These are phyloP conservation scores for Venturia aucupariae DNA, from an alignment of 2,329 filamentous ascomycete species.

Conservation along the genomic window DNA sequence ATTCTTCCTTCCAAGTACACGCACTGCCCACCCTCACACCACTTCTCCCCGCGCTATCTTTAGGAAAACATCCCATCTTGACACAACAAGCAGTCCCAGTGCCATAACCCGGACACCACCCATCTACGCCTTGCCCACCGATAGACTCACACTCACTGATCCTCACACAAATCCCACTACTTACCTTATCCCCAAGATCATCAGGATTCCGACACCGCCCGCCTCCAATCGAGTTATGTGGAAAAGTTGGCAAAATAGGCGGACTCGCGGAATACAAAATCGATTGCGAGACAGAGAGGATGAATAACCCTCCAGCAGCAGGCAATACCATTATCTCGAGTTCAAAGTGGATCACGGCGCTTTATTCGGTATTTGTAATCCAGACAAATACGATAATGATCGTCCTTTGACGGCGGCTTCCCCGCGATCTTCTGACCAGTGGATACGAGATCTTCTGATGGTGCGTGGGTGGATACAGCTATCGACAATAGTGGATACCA, in stretches of 20 bases:
- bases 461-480: not conserved
- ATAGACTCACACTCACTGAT: not conserved
- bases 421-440: not conserved
- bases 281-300: not conserved
- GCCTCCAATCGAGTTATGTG: not conserved
- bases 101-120: not conserved
- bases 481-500: not conserved
- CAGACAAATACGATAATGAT: not conserved
- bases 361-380: not conserved
- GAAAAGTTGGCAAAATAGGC: not conserved
- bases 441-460: not conserved
- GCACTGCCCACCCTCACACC: not conserved
- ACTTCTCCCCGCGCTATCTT: not conserved
- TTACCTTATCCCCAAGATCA: not conserved
- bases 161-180: not conserved
- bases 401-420: not conserved
- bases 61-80: not conserved
- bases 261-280: not conserved
- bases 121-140: not conserved
- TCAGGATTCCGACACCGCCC: not conserved
- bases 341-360: not conserved
- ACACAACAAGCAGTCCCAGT: not conserved
- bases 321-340: not conserved
- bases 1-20: not conserved
- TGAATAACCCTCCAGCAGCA: not conserved